Percentiles rank a stretch among this genome's conserved stretches.
Evolutionary conservation across 805 yeast genomes (phyloP).

Genomic region (Maudiozyma serrabonitensis): DNA sequence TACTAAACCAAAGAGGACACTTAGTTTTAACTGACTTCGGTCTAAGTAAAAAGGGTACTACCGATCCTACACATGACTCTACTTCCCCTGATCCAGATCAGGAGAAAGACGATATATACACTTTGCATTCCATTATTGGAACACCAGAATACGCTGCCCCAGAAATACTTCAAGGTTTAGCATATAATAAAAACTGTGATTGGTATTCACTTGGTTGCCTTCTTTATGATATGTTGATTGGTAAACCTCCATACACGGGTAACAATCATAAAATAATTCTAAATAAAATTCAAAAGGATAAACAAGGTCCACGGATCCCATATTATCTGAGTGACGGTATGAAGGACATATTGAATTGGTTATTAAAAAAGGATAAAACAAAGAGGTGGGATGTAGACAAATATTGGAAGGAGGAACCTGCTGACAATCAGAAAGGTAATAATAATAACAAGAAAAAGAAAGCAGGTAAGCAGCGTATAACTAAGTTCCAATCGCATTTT

Average conservation of each 20-base stretch:
- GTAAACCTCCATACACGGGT: conserved; percentile 85
- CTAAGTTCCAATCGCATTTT: conserved; percentile 47
- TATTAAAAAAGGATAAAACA: conserved; percentile 58
- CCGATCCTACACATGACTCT: conserved; percentile 4
- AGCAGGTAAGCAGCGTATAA: conserved; percentile 22
- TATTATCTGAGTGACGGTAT: conserved; percentile 72
- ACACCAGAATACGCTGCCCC: conserved; percentile 64
- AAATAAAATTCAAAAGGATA: conserved; percentile 64
- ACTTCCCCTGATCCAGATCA: conserved; percentile 3
- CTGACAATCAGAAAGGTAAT: conserved; percentile 4
- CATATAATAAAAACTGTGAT: conserved; percentile 72
- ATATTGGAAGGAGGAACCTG: conserved; percentile 33
- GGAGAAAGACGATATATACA: conserved; percentile 24
- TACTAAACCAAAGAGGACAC: conserved; percentile 63
- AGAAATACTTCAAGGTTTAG: conserved; percentile 68
- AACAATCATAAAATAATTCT: conserved; percentile 64
- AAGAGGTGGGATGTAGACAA: conserved; percentile 55
- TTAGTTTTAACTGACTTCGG: conserved; percentile 82
- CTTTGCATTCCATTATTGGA: conserved; percentile 33
- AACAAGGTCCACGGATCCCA: conserved; percentile 46
- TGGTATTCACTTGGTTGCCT: conserved; percentile 92
- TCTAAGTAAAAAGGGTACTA: conserved; percentile 38
- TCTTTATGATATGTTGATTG: conserved; percentile 68
- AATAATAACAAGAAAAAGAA: conserved; percentile 17
- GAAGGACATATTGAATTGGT: conserved; percentile 57